Evolutionary conservation across 257 asterid species (phyloP), one percentile per base, ranked within the genome.

Genomic region (Plectranthus barbatus): DNA sequence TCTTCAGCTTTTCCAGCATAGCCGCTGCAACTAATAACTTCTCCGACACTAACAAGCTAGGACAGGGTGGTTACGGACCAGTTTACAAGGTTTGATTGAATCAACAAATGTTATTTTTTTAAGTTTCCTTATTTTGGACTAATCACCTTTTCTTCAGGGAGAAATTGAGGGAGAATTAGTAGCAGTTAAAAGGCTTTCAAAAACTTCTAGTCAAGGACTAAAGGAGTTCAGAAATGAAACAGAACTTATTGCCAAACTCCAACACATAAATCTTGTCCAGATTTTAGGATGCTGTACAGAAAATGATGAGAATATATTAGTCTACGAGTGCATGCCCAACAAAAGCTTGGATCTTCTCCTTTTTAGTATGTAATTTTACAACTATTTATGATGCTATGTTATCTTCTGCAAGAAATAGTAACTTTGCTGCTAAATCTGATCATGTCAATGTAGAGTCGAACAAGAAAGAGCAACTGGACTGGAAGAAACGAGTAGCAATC

Each of bases 11-110:
- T 36, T 60, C 64, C 31, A 66, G 56, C 49, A 26, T 71, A 53
- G 55, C 13, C 8, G 47, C 65, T 1, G 77, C 64, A 6, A 71
- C 74, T 13, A 55, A 44, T 49, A 45, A 71, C 64, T 76, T 76
- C 68, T 76, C 72, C 33, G n/a, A 10, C 15, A 56, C 36, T 19
- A 69, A 66, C 55, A 49, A 49, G 56, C 26, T 49, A 21, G 56
- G 56, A 21, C 34, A 49, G 17, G 56, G 56, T 12, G 56, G 56
- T 4, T 49, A 20, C 13, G 56, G 56, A 49, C 34, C 56, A 3
- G 56, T 49, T 49, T 49, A 20, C 26, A 49, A 21, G 56, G 56
- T 49, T 49, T 21, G 15, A 4, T 49, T 12, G 17, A 21, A 46
- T 46, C 24, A 46, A n/a, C 11, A 1, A 15, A 5, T 15, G 3